Evolutionary conservation across 1,284 basidiomycete genomes (phyloP).

Genomic region (Lignosus rhinocerotis): DNA sequence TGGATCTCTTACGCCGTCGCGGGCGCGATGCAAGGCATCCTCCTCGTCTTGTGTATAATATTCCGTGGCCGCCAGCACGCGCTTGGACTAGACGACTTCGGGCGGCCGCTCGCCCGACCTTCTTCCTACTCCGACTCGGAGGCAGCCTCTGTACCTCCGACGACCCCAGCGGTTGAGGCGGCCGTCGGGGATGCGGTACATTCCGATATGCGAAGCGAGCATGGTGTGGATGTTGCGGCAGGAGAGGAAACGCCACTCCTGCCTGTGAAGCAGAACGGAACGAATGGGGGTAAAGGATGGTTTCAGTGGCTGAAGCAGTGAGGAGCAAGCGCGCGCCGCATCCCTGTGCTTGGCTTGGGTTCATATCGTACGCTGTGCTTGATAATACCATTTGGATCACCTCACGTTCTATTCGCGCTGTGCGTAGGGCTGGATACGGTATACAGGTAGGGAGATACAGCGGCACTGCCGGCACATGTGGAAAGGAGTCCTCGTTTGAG

Average conservation of each 20-base stretch:
- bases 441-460: not conserved
- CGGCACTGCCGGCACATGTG: too few relatives aligned
- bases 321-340: not conserved
- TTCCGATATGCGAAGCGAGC: constrained; percentile 23
- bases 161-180: constrained; percentile 21
- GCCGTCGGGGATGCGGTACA: constrained; percentile 26
- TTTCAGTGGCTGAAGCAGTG: constrained; percentile 11
- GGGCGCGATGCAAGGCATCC: constrained; percentile 80
- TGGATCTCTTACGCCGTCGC: constrained; percentile 88
- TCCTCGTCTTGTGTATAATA: constrained; percentile 78
- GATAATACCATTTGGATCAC: not conserved
- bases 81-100: constrained; percentile 92
- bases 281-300: constrained; percentile 6
- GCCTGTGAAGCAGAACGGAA: constrained; percentile 6
- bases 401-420: not conserved
- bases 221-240: constrained; percentile 10
- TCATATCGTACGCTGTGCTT: not conserved
- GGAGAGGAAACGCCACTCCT: constrained; percentile 28
- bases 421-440: not conserved
- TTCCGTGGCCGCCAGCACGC: constrained; percentile 79
- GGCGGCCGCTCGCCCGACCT: constrained; percentile 51
- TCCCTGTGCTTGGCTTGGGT: not conserved
- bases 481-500: too few relatives aligned
- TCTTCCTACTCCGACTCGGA: constrained; percentile 10
- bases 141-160: constrained; percentile 18